Evolutionary conservation across 768 basidiomycete genomes (phyloP), one percentile per base, ranked within the genome.

Genomic region (Suillus variegatus): DNA sequence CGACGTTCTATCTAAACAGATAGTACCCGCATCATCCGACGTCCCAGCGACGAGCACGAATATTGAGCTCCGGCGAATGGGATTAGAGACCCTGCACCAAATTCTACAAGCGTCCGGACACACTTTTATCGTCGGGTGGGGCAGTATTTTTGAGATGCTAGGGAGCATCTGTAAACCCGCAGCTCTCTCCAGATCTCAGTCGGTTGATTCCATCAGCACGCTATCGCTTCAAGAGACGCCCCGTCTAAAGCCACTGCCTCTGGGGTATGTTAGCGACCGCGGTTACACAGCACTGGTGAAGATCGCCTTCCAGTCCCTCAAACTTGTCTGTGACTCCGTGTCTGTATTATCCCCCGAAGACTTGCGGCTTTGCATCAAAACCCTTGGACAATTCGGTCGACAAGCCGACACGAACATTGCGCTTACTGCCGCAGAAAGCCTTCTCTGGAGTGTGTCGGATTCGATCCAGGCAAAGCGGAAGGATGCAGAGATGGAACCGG

Each of bases 391-490:
- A 63, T 99, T 97, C 76, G 95, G 96, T 9, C 86, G 90, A 20
- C 97, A 99, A 71, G 85, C 88, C 1, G 97, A 99, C 68, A 96
- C 97, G 46, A 99, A 99, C 70, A 97, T 99, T 64, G 93, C 95
- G 1, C 79, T 99, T 63, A 97, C 97, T 1, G 94, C 94, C 0
- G 94, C 96, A 0, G 94, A 94, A 65, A 95, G 94, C 62, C 79
- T 98, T 3, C 81, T 99, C 6, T 99, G 97, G 97, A 91, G 93
- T 66, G 93, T 99, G 0, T 97, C 96, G 0, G 97, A 99, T 73
- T 92, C 94, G 1, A 93, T 99, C 43, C 95, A 97, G 72, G 86
- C 90, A 8, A 92, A 93, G 73, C 85, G 93, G 25, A 89, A 89
- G 69, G 84, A 83, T 52, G 76, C 71, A 20, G 85, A 87, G 64